Conservation (phyloP, 2,329 filamentous ascomycete species). For the Neofusicoccum kwambonambiense region DNA sequence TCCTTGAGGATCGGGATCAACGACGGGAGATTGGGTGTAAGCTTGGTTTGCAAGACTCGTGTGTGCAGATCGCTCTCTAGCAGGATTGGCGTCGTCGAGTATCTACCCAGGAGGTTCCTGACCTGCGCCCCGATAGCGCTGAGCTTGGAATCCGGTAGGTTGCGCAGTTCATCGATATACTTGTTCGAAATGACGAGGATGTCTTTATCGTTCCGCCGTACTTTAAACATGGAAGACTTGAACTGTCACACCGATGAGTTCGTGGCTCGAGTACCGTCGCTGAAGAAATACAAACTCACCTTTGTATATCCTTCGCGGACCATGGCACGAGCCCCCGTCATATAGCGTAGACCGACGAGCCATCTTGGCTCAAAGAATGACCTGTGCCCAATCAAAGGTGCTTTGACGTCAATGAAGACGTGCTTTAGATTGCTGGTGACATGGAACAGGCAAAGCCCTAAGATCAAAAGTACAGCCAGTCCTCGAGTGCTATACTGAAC, state of each 20-base stretch:
- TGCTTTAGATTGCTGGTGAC: too few species aligned
- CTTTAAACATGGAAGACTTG: constrained; percentile 11
- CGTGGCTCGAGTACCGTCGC: too few species aligned
- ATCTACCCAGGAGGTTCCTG: neutral
- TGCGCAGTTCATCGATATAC: constrained; percentile 17
- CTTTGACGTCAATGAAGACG: too few species aligned
- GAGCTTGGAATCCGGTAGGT: constrained; percentile 14
- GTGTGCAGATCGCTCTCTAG: too few species aligned
- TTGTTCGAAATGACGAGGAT: constrained; percentile 17
- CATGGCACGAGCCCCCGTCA: neutral
- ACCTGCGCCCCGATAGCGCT: constrained; percentile 10
- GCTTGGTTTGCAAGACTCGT: too few species aligned
- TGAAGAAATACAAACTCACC: neutral
- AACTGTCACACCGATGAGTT: neutral
- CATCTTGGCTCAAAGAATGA: neutral
- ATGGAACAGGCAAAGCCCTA: too few species aligned
- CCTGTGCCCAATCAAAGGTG: too few species aligned
- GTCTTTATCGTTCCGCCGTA: constrained; percentile 12
- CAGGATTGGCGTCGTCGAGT: neutral
- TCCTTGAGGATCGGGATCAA: too few species aligned
- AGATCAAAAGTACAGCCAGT: too few species aligned
- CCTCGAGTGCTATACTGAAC: too few species aligned
- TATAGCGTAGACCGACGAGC: neutral
- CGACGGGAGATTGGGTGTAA: too few species aligned
- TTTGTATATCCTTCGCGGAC: neutral